Evolutionary conservation across 352 stramenopile species (phyloP).

Genomic region (Pythium dissimile): DNA sequence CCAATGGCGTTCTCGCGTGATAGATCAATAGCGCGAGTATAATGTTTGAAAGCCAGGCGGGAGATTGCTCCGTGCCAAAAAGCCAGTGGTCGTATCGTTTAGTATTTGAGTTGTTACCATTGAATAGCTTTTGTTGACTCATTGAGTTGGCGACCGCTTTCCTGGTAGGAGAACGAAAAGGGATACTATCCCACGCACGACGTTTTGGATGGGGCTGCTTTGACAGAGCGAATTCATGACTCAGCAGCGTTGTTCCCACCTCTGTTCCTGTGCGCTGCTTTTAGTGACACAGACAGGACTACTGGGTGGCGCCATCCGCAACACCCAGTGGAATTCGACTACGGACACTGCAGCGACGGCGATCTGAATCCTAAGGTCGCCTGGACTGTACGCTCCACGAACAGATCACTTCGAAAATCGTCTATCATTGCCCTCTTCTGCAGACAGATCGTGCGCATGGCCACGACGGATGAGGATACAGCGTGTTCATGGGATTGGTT

Average conservation of each 20-base stretch:
- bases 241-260: constrained; percentile 15
- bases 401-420: constrained; percentile 28
- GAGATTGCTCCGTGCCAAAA: too few species aligned
- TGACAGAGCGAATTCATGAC: constrained; percentile 11
- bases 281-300: neutral
- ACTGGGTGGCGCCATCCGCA: neutral
- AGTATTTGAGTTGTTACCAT: too few species aligned
- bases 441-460: constrained; percentile 9
- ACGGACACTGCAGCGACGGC: constrained; percentile 1
- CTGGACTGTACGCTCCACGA: constrained; percentile 8
- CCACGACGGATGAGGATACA: neutral
- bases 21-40: too few species aligned
- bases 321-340: constrained; percentile 15
- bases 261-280: neutral
- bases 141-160: too few species aligned
- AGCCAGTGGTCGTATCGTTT: too few species aligned
- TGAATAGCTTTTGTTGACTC: too few species aligned
- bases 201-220: neutral
- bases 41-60: too few species aligned
- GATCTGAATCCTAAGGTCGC: constrained; percentile 1
- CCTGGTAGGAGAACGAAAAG: too few species aligned
- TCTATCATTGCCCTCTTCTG: constrained; percentile 33
- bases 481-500: neutral
- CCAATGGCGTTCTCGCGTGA: too few species aligned
- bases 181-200: neutral